Evolutionary conservation across 192 early-diverging fungal species (phyloP).

Genomic region (Coemansia umbellata): DNA sequence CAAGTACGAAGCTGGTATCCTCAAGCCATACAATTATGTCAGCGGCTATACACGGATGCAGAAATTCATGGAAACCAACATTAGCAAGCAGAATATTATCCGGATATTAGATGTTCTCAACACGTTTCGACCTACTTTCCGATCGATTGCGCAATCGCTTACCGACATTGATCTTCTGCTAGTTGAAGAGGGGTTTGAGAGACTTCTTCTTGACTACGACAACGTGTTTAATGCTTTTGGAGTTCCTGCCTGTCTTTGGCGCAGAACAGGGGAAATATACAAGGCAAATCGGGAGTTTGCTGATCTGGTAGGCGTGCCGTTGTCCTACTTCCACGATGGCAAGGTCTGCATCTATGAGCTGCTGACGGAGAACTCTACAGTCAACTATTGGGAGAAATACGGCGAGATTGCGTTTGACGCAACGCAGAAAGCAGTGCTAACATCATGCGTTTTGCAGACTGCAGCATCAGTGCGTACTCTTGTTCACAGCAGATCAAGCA

Average conservation of each 20-base stretch:
- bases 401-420: conserved; percentile 97
- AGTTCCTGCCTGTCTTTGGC: conserved; percentile 92
- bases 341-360: conserved; percentile 63
- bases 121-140: conserved; percentile 84
- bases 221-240: conserved; percentile 92
- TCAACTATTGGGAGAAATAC: conserved; percentile 99
- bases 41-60: conserved; percentile 86
- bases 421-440: conserved; percentile 93
- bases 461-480: conserved; percentile 33
- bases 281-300: conserved; percentile 96
- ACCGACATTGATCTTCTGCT: conserved; percentile 92
- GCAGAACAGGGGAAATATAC: conserved; percentile 94
- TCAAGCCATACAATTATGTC: conserved; percentile 97
- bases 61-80: conserved; percentile 80
- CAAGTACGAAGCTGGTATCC: conserved; percentile 91
- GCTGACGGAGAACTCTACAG: conserved; percentile 89
- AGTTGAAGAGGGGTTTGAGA: conserved; percentile 95
- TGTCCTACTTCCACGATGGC: conserved; percentile 78
- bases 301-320: conserved; percentile 73
- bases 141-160: conserved; percentile 78
- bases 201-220: conserved; percentile 92
- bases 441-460: conserved; percentile 75
- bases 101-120: conserved; percentile 88
- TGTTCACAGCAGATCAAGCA: conserved; percentile 16
- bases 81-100: conserved; percentile 55